These are phyloP conservation scores for Cutaneotrichosporon sp. DNA, from an alignment of 1,284 basidiomycete species.

Conservation along the genomic window DNA sequence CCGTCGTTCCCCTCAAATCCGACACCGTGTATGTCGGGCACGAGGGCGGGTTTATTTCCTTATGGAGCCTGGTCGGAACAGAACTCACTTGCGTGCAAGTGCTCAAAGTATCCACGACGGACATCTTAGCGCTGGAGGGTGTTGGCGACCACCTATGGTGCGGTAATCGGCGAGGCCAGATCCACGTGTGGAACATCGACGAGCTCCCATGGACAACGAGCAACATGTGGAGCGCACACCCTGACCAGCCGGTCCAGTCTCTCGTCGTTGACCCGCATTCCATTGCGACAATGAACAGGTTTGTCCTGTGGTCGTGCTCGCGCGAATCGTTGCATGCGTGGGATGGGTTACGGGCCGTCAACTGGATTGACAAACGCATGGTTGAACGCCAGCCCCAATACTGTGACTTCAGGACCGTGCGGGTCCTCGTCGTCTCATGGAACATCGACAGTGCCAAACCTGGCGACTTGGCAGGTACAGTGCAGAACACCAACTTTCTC, in stretches of 20 bases:
- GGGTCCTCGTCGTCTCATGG: constrained; percentile 82
- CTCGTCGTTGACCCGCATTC: constrained; percentile 68
- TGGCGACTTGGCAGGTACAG: constrained; percentile 59
- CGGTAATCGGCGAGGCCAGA: constrained; percentile 72
- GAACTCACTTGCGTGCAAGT: constrained; percentile 37
- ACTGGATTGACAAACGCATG: constrained; percentile 80
- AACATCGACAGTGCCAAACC: constrained; percentile 88
- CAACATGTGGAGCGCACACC: constrained; percentile 85
- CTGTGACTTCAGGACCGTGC: constrained; percentile 72
- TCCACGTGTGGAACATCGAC: constrained; percentile 73
- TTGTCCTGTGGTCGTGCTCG: constrained; percentile 72
- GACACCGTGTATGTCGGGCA: constrained; percentile 79
- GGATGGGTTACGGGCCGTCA: constrained; percentile 80
- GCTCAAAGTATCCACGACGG: constrained; percentile 70
- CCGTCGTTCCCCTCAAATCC: constrained; percentile 66
- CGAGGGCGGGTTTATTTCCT: constrained; percentile 78
- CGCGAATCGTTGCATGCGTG: constrained; percentile 76
- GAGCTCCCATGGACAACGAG: constrained; percentile 72
- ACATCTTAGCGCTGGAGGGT: constrained; percentile 72
- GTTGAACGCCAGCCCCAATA: constrained; percentile 68
- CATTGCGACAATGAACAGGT: constrained; percentile 54
- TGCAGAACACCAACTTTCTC: constrained; percentile 68
- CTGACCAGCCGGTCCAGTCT: constrained; percentile 65
- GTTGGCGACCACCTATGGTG: constrained; percentile 79
- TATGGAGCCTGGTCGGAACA: constrained; percentile 56